Base-by-base conservation (phyloP, 1,284 basidiomycete species). In the Porodaedalea pini region DNA sequence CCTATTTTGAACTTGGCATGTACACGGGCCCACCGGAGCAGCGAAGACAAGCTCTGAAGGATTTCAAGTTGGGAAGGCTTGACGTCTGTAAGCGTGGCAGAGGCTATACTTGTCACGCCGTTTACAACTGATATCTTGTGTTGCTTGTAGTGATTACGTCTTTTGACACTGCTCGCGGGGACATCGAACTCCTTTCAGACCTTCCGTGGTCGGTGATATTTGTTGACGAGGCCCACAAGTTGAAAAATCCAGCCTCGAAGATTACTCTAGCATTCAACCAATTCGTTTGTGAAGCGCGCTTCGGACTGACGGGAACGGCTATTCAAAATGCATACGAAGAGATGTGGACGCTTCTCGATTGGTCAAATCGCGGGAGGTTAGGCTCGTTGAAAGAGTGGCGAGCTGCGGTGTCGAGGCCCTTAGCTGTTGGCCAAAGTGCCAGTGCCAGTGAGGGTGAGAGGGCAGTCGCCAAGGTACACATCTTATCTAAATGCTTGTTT, bases 261-360 rank as follows among this genome's bases (percentile, higher is more conserved):
- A 81, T 83, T 7, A 84, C 87, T 0, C 54, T 69, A 29, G 85
- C 89, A 0, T 84, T 86, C 61, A 79, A 85, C 61, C 77, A 74
- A 44, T 89, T 93, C 65, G 57, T 67, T 0, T 90, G 87, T 65
- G 57, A 67, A 60, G 31, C 37, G 13, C 82, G 92, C 1, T 90
- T 92, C 64, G 92, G 90, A 1, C 73, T 94, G 45, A 93, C 90
- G 8, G 88, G 92, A 6, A 90, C 86, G 6, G 85, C 90, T 0
- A 92, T 95, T 37, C 92, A 95, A 67, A 95, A 94, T 64, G 81
- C 82, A 0, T 92, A 92, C 64, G 78, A 82, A 43, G 93, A 95
- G 68, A 73, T 94, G 52, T 92, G 89, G 85, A 88, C 88, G 0
- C 82, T 93, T 48, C 71, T 94, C 31, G 81, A 92, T 65, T 93